Conservation (phyloP, 2,329 filamentous ascomycete genomes). For the Ophiocordyceps camponoti-rufipedis region DNA sequence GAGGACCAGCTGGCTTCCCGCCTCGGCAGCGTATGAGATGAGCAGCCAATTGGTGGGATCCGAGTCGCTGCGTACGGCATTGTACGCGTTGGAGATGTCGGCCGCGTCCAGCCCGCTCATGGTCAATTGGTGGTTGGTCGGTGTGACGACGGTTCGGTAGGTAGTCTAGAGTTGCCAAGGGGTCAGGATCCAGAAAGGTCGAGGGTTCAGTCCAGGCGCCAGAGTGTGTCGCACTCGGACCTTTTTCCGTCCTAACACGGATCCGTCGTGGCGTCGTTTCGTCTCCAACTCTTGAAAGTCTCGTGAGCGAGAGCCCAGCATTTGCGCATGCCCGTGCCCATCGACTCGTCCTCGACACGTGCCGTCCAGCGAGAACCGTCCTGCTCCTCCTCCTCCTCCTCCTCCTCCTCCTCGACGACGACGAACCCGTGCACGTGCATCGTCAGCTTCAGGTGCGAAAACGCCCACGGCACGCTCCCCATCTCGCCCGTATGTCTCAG, state of each 20-base stretch:
- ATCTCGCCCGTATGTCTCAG: constrained; percentile 21
- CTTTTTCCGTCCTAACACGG: neutral
- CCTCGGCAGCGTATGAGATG: constrained; percentile 37
- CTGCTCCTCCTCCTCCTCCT: constrained; percentile 1
- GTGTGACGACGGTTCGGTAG: neutral
- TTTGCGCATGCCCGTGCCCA: constrained; percentile 41
- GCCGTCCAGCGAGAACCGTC: constrained; percentile 13
- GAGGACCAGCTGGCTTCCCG: constrained; percentile 37
- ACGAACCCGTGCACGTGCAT: constrained; percentile 38
- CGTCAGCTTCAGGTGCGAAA: constrained; percentile 35
- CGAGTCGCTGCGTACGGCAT: constrained; percentile 49
- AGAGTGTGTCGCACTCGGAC: neutral
- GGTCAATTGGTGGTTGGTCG: neutral
- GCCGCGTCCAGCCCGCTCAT: constrained; percentile 40
- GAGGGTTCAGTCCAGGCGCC: neutral
- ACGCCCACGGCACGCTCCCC: constrained; percentile 36
- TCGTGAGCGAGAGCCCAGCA: constrained; percentile 29
- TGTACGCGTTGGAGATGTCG: constrained; percentile 46
- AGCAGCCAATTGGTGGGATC: constrained; percentile 49
- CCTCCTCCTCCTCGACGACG: constrained; percentile 7
- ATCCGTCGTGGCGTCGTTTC: neutral
- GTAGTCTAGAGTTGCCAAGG: too few species aligned
- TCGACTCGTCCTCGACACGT: constrained; percentile 28
- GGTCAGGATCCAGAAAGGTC: neutral
- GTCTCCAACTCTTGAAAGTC: neutral